Base-by-base conservation (phyloP, 2,329 filamentous ascomycete species). In the Fusarium longipes region DNA sequence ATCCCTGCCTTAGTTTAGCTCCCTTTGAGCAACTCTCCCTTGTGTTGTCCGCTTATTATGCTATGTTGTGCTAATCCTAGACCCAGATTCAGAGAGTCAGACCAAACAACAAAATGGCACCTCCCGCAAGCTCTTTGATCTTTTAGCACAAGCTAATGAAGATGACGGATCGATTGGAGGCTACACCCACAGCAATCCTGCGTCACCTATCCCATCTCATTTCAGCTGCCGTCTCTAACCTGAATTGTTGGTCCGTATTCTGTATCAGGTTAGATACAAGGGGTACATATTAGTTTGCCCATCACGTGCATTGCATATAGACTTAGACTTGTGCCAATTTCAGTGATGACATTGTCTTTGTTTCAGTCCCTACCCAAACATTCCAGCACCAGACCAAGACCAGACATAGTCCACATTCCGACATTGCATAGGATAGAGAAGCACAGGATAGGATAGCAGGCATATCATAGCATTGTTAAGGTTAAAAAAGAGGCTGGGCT, bases 281-380 rank as follows among this genome's bases (percentile, higher is more conserved):
- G 44, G 57, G 27, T 47, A 24, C 10, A 58, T 27, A 15, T 48
- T 24, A 43, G 44, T 33, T 63, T 68, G 35, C n/a, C 27, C 42
- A 71, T 76, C 71, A 76, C 74, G 71, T 74, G 72, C 63, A 44
- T 49, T 29, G n/a, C 32, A 48, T 22, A 60, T 60, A 38, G 17
- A 40, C 49, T 40, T 60, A 38, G 17, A 40, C 49, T 40, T 65
- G 55, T 67, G 57, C 63, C 65, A 65, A 70, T 72, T 73, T 72
- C 68, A 62, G 71, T 51, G 65, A 58, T 59, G 60, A 64, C 63
- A 72, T 77, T 74, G 75, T 73, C 74, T 75, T 77, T 79, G 77
- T 79, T 77, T 79, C 77, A 77, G 71, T 62, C 65, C 49, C 50
- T 64, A 54, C 50, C 25, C 63, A 54, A 67, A 57, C 77, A 78